These are phyloP conservation scores for Thinopyrum elongatum DNA, from an alignment of 176 grass and related monocot genomes.

Conservation along the genomic window DNA sequence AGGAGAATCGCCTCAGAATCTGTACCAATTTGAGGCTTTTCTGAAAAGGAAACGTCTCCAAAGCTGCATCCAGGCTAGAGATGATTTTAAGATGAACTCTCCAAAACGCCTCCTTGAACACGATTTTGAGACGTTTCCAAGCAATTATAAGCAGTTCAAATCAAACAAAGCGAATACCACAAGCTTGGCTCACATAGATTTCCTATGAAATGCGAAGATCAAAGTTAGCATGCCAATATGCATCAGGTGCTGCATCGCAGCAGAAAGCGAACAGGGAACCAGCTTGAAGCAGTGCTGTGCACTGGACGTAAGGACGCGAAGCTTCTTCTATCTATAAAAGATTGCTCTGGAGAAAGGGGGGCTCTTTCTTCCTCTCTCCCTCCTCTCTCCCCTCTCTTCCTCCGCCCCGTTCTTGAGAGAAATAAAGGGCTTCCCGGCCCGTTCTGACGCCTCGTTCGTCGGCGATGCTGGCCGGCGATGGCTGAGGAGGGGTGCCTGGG, in stretches of 20 bases:
- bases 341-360: too few relatives aligned
- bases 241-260: not conserved
- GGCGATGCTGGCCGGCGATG: too few relatives aligned
- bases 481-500: too few relatives aligned
- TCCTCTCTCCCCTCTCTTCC: too few relatives aligned
- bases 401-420: too few relatives aligned
- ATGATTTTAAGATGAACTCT: not conserved
- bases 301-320: not conserved
- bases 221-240: not conserved
- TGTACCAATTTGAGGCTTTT: not conserved
- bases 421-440: too few relatives aligned
- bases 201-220: not conserved
- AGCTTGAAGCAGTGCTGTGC: slow-evolving; percentile 11
- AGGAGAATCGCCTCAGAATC: not conserved
- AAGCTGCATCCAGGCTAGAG: not conserved
- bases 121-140: not conserved
- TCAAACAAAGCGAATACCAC: slow-evolving; percentile 7
- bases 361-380: too few relatives aligned
- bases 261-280: not conserved
- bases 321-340: not conserved
- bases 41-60: not conserved
- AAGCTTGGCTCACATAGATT: not conserved
- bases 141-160: not conserved
- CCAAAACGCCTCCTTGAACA: not conserved
- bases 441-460: too few relatives aligned